Percentiles rank a stretch among this genome's conserved stretches.
Evolutionary conservation across 768 basidiomycete species (phyloP).

Genomic region (Podaxis pistillaris): DNA sequence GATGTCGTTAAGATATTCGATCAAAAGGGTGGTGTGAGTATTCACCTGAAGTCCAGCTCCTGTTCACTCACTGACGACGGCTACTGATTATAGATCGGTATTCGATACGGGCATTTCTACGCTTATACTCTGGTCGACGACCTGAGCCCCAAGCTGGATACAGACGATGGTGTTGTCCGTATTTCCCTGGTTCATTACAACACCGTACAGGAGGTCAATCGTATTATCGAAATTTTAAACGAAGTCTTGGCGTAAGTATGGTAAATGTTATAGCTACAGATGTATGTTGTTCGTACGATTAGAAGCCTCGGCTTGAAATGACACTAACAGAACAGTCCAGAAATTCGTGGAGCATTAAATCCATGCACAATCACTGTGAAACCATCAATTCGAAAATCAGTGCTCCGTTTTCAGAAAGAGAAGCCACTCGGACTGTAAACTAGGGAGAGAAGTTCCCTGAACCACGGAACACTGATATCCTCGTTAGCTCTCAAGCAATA

Average conservation of each 20-base stretch:
- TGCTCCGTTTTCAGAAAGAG: neutral
- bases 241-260: neutral
- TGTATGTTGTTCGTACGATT: constrained; percentile 48
- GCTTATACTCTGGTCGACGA: constrained; percentile 60
- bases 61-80: neutral
- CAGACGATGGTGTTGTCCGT: constrained; percentile 66
- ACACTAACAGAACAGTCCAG: constrained; percentile 49
- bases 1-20: constrained; percentile 69
- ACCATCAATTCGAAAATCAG: constrained; percentile 30
- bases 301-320: constrained; percentile 31
- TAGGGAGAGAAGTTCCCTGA: constrained; percentile 26
- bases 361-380: constrained; percentile 31
- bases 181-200: constrained; percentile 41
- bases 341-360: neutral
- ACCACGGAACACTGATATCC: constrained; percentile 28
- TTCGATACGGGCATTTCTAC: constrained; percentile 79
- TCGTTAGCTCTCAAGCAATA: neutral
- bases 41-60: neutral
- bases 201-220: neutral
- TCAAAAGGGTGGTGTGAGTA: constrained; percentile 56
- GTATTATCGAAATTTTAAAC: neutral
- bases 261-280: constrained; percentile 23
- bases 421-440: neutral
- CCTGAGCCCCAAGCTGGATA: constrained; percentile 55
- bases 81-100: constrained; percentile 55